Percentiles rank a stretch among this genome's conserved stretches.
phyloP scores from a whole-genome alignment of 192 early-diverging fungal genomes.

The Entophlyctis luteolus region DNA sequence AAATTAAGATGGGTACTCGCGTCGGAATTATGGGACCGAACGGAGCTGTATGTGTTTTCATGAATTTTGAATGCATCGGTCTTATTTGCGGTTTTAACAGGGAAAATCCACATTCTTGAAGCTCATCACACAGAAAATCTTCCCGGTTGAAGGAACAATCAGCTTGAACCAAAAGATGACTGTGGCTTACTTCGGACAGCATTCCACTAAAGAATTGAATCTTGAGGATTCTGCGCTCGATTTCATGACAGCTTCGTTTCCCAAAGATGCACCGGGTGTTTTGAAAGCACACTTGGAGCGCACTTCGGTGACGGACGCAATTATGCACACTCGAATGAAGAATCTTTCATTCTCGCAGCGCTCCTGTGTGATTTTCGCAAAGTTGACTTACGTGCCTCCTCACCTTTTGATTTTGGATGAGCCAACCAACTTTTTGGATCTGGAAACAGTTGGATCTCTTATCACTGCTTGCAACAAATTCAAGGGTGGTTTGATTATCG shows the following conservation, averaged over 20 bases:
- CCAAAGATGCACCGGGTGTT: conserved; percentile 3
- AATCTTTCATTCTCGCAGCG: conserved; percentile 75
- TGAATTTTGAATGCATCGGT: too few species aligned
- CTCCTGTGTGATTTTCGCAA: conserved; percentile 78
- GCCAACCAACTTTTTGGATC: conserved; percentile 71
- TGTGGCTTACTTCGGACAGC: conserved; percentile 81
- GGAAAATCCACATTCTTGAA: conserved; percentile 71
- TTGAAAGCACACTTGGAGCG: conserved; percentile 75
- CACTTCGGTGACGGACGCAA: conserved; percentile 74
- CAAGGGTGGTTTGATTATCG: conserved; percentile 75
- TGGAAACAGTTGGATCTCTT: conserved; percentile 70
- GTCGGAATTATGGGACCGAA: conserved; percentile 78
- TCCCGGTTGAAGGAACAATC: conserved; percentile 61
- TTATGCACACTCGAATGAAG: conserved; percentile 68
- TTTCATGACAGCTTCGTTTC: conserved; percentile 13
- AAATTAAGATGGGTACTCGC: conserved; percentile 69
- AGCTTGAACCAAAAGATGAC: conserved; percentile 75
- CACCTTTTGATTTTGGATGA: conserved; percentile 80
- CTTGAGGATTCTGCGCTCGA: conserved; percentile 21
- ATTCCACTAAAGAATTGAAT: conserved; percentile 63
- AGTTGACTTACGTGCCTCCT: conserved; percentile 75
- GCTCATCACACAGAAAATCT: conserved; percentile 67
- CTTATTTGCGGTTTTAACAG: not conserved
- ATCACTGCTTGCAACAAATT: conserved; percentile 68
- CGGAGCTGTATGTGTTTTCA: conserved; percentile 72